Conservation (phyloP, 2,329 filamentous ascomycete genomes). For the Paecilomyces dactylethromorphus region DNA sequence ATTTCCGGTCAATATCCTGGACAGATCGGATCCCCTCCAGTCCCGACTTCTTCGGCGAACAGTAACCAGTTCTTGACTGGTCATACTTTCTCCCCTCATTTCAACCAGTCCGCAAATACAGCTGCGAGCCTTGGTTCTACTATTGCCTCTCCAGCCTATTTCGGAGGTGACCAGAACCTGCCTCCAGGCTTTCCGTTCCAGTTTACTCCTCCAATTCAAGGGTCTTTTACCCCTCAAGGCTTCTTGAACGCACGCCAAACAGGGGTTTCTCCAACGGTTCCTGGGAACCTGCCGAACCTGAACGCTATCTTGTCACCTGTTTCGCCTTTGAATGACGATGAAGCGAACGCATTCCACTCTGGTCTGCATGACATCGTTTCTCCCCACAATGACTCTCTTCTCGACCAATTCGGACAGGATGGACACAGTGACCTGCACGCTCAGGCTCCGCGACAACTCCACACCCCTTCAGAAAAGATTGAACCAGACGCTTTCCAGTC, state of each 20-base stretch:
- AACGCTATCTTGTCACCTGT: conserved; percentile 54
- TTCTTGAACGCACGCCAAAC: conserved; percentile 36
- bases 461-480: conserved; percentile 17
- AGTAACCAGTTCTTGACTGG: conserved; percentile 59
- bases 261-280: conserved; percentile 54
- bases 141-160: conserved; percentile 64
- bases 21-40: conserved; percentile 74
- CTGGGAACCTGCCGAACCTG: conserved; percentile 36
- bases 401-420: conserved; percentile 23
- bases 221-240: conserved; percentile 33
- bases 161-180: conserved; percentile 52
- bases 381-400: conserved; percentile 17
- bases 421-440: conserved; percentile 14
- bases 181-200: conserved; percentile 62
- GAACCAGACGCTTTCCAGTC: conserved; percentile 35
- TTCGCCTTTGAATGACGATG: conserved; percentile 56
- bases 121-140: conserved; percentile 60
- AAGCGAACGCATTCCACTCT: conserved; percentile 31
- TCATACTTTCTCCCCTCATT: conserved; percentile 58
- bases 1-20: conserved; percentile 68
- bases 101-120: conserved; percentile 54
- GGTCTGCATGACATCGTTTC: conserved; percentile 15
- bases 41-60: conserved; percentile 70
- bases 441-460: conserved; percentile 21
- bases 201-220: conserved; percentile 50